Percentiles rank a stretch among this genome's conserved stretches.
phyloP scores from a whole-genome alignment of 352 stramenopile species.

The Pythium periplocum region DNA sequence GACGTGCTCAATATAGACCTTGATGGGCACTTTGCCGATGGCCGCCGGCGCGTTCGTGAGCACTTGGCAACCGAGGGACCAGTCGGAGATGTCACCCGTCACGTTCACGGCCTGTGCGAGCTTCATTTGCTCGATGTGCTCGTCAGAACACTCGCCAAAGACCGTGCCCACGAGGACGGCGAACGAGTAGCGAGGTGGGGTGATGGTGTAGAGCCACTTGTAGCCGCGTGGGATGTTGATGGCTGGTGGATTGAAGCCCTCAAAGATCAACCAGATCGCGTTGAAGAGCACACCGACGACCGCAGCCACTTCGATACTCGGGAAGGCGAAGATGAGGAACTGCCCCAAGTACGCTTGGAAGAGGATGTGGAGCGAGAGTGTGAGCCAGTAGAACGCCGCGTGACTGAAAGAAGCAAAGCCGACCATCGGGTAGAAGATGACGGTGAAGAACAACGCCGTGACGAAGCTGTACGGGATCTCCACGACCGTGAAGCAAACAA shows the following conservation, averaged over 20 bases:
- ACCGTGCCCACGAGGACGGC: slow-evolving; percentile 18
- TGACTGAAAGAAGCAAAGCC: slow-evolving; percentile 15
- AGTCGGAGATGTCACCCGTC: slow-evolving; percentile 22
- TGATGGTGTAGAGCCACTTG: slow-evolving; percentile 41
- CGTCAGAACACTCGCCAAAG: slow-evolving; percentile 25
- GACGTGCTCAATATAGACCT: slow-evolving; percentile 49
- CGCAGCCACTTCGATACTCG: slow-evolving; percentile 14
- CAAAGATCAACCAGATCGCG: slow-evolving; percentile 19
- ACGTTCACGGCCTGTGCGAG: slow-evolving; percentile 13
- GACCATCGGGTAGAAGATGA: slow-evolving; percentile 31
- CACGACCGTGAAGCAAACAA: slow-evolving; percentile 50
- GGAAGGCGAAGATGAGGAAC: slow-evolving; percentile 13
- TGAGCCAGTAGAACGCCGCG: slow-evolving; percentile 21
- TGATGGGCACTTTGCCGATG: slow-evolving; percentile 35
- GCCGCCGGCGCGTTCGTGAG: slow-evolving; percentile 40
- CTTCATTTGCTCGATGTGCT: slow-evolving; percentile 12
- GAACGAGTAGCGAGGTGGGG: slow-evolving; percentile 26
- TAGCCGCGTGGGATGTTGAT: slow-evolving; percentile 25
- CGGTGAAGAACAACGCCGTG: slow-evolving; percentile 16
- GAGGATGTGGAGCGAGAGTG: slow-evolving; percentile 17
- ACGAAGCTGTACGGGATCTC: slow-evolving; percentile 49
- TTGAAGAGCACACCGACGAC: slow-evolving; percentile 15
- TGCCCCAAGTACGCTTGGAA: slow-evolving; percentile 23
- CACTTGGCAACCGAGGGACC: slow-evolving; percentile 47
- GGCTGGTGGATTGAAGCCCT: slow-evolving; percentile 25